A percentile compares a stretch with the other conserved stretches of the same genome.
Evolutionary conservation across 2,329 filamentous ascomycete genomes (phyloP).

Genomic region (Sclerotinia sclerotiorum): DNA sequence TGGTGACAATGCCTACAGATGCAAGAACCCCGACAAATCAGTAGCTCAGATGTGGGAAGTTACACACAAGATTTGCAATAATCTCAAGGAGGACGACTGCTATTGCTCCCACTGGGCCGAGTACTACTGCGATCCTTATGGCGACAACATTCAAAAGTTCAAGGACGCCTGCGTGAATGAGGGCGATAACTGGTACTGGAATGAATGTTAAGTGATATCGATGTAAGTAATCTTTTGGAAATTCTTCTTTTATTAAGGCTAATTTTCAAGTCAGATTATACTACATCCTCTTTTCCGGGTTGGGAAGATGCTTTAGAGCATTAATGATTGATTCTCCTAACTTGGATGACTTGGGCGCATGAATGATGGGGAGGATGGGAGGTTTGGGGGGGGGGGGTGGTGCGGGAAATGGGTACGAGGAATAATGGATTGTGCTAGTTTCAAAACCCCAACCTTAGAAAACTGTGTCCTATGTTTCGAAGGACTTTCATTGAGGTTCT

Average conservation of each 20-base stretch:
- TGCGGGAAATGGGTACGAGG: neutral
- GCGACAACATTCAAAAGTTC: neutral
- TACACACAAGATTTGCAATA: neutral
- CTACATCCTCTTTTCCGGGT: neutral
- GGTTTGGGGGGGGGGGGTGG: no score
- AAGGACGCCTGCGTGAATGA: neutral
- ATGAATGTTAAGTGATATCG: neutral
- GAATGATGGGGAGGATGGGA: no score
- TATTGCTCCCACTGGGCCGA: slow-evolving; percentile 1
- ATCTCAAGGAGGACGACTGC: neutral
- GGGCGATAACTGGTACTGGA: neutral
- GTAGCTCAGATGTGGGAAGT: neutral
- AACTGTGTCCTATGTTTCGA: neutral
- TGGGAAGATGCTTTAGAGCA: neutral
- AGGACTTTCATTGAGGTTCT: fast-evolving
- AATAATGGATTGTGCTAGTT: neutral
- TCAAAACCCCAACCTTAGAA: neutral
- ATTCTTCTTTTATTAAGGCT: neutral
- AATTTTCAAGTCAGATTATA: neutral
- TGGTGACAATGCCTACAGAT: neutral
- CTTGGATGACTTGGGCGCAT: no score
- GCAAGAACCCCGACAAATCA: neutral
- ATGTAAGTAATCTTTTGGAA: neutral
- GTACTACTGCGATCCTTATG: neutral
- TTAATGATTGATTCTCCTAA: neutral